Conservation (phyloP, 2,329 filamentous ascomycete genomes). For the Arthrobotrys conoides region DNA sequence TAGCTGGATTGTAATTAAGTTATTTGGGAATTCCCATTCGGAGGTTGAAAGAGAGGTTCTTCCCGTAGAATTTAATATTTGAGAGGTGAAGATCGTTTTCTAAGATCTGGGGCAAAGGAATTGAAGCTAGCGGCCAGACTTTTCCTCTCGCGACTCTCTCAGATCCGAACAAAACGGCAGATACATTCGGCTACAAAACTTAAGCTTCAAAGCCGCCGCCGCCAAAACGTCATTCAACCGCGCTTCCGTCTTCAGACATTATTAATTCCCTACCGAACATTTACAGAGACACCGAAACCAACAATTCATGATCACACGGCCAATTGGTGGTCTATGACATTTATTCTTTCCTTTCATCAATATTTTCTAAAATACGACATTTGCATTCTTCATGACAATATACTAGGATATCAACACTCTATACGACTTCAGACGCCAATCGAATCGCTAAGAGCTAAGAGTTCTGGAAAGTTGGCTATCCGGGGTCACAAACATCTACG, state of each 20-base stretch:
- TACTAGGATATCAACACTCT: background rate
- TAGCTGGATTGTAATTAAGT: background rate
- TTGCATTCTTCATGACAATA: background rate
- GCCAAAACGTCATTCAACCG: constrained; percentile 46
- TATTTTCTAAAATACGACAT: background rate
- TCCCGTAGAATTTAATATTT: background rate
- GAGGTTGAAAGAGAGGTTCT: constrained; percentile 2
- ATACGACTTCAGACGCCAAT: background rate
- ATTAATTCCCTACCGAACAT: background rate
- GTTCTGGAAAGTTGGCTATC: background rate
- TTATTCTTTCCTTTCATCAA: background rate
- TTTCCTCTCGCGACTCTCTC: constrained; percentile 1
- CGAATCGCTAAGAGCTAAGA: constrained; percentile 10
- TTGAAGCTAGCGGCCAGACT: constrained; percentile 16
- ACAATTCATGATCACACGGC: background rate
- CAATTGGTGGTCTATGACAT: background rate
- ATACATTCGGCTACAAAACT: constrained; percentile 50
- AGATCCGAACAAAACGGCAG: constrained; percentile 57
- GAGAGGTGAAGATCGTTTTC: background rate
- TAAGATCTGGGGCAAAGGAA: constrained; percentile 32
- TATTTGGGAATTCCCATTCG: background rate
- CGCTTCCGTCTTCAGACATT: constrained; percentile 1
- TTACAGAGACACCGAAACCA: background rate
- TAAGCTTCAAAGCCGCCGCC: constrained; percentile 38
- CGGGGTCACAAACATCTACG: constrained; percentile 2